Percentiles rank a stretch among this genome's conserved stretches.
Conservation (phyloP, 2,329 filamentous ascomycete genomes). For the Boeremia lycopersici region DNA sequence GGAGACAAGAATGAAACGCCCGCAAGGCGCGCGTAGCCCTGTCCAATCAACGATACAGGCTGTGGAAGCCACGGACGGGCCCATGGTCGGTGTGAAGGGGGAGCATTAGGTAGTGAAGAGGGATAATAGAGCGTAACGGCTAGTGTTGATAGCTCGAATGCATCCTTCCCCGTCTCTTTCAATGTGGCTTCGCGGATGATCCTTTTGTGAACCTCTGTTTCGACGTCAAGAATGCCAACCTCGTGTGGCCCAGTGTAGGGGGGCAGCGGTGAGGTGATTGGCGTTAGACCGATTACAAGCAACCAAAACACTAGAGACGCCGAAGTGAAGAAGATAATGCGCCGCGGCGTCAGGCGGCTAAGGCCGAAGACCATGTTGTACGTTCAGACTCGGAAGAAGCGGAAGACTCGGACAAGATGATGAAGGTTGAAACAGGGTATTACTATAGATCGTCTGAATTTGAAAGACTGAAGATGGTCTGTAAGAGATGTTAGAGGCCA, state of each 20-base stretch:
- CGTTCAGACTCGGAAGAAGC: background rate
- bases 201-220: constrained; percentile 46
- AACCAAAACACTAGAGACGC: constrained; percentile 41
- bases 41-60: constrained; percentile 50
- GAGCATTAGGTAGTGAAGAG: constrained; percentile 32
- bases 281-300: constrained; percentile 48
- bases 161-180: constrained; percentile 47
- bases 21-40: constrained; percentile 53
- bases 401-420: background rate
- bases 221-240: constrained; percentile 53
- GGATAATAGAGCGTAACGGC: constrained; percentile 56
- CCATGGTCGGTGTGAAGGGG: constrained; percentile 35
- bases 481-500: background rate
- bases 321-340: constrained; percentile 35
- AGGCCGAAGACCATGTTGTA: constrained; percentile 31
- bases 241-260: constrained; percentile 51
- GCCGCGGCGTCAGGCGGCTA: constrained; percentile 29
- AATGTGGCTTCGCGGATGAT: constrained; percentile 46
- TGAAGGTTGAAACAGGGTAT: background rate
- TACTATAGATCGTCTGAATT: background rate
- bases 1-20: constrained; percentile 46
- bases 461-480: background rate
- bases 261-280: constrained; percentile 51
- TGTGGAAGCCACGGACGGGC: constrained; percentile 53
- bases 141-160: constrained; percentile 53